These are phyloP conservation scores for Massospora cicadina DNA, from an alignment of 371 early-diverging fungal genomes.

Conservation along the genomic window DNA sequence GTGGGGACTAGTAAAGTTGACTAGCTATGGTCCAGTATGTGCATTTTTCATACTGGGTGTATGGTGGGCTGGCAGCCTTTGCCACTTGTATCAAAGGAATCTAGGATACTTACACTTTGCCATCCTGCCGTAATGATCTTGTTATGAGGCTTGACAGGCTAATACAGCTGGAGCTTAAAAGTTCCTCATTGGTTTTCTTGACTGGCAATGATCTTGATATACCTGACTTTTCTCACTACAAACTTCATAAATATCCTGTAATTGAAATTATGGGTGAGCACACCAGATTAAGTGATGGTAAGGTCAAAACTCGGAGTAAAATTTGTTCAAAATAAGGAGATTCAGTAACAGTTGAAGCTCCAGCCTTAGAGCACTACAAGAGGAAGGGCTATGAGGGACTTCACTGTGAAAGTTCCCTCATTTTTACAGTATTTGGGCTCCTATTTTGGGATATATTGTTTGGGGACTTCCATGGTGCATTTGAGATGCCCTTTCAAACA, in stretches of 20 bases:
- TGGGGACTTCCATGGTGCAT: conserved; percentile 38
- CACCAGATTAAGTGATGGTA: neutral
- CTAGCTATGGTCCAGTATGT: conserved; percentile 36
- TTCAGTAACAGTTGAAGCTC: conserved; percentile 32
- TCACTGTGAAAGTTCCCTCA: conserved; percentile 48
- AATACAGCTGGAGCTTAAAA: neutral
- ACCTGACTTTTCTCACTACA: neutral
- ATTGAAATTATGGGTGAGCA: conserved; percentile 13
- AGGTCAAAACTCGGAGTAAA: conserved; percentile 11
- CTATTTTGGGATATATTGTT: conserved; percentile 62
- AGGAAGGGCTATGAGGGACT: conserved; percentile 33
- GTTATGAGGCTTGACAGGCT: neutral
- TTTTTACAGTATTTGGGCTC: conserved; percentile 35
- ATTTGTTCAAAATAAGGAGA: conserved; percentile 31
- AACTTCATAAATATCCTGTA: neutral
- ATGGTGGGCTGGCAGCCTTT: conserved; percentile 26
- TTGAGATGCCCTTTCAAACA: conserved; percentile 54
- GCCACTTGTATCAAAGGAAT: conserved; percentile 31
- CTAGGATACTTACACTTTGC: conserved; percentile 31
- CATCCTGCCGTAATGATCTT: conserved; percentile 13
- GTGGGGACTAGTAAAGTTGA: conserved; percentile 58
- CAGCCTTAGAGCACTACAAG: conserved; percentile 36
- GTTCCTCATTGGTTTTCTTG: neutral
- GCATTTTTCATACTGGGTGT: conserved; percentile 24
- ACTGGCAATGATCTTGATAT: neutral